Evolutionary conservation across 441 rosid species (phyloP).

Genomic region (Syzygium malaccense): DNA sequence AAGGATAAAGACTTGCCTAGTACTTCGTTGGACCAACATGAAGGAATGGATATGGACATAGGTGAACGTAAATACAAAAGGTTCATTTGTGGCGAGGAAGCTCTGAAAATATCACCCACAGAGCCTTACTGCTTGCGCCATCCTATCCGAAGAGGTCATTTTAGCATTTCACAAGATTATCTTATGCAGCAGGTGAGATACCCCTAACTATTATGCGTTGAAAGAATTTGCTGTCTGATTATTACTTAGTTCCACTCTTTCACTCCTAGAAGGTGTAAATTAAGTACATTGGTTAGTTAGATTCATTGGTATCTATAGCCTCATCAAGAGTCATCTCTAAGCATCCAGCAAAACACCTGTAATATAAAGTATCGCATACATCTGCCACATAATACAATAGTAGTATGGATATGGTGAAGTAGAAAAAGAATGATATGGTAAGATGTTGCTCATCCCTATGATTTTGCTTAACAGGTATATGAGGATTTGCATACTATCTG

Average conservation of each 20-base stretch:
- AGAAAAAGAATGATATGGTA: not conserved
- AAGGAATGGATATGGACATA: slow-evolving; percentile 26
- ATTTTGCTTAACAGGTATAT: slow-evolving; percentile 41
- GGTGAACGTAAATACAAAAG: slow-evolving; percentile 37
- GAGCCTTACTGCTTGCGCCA: slow-evolving; percentile 74
- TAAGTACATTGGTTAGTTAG: not conserved
- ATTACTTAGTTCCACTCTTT: not conserved
- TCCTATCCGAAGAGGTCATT: slow-evolving; percentile 93
- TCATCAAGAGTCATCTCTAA: not conserved
- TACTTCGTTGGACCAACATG: slow-evolving; percentile 26
- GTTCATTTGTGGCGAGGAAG: slow-evolving; percentile 85
- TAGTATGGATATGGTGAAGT: not conserved
- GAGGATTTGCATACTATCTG: slow-evolving; percentile 82
- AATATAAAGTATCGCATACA: not conserved
- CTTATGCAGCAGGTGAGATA: slow-evolving; percentile 72
- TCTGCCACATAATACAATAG: not conserved
- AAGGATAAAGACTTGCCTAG: slow-evolving; percentile 26
- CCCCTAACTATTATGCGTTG: not conserved
- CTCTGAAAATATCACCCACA: slow-evolving; percentile 55
- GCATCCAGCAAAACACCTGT: not conserved
- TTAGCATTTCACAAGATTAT: slow-evolving; percentile 73
- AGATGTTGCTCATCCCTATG: not conserved
- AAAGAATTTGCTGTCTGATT: not conserved
- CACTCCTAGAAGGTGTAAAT: not conserved
- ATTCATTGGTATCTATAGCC: not conserved